A percentile compares a stretch with the other conserved stretches of the same genome.
phyloP scores from a whole-genome alignment of 2,329 filamentous ascomycete species.

The Fonsecaea pedrosoi region DNA sequence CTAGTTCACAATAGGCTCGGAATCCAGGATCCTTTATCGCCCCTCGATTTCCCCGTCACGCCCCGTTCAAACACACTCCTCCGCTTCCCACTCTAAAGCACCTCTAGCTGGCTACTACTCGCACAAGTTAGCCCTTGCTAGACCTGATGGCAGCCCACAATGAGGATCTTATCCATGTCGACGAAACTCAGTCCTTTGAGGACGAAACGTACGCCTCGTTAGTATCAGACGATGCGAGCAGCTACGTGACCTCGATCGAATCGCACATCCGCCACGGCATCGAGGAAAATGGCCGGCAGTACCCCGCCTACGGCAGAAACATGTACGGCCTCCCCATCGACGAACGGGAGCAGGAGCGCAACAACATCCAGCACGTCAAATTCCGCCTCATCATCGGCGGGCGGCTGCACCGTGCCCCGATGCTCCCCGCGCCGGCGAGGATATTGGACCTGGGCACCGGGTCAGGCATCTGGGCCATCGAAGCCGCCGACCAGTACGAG shows the following conservation, averaged over 20 bases:
- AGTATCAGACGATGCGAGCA: neutral
- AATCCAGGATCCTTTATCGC: neutral
- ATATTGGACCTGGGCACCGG: conserved; percentile 34
- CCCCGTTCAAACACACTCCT: neutral
- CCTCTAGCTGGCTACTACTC: neutral
- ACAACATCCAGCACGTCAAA: conserved; percentile 25
- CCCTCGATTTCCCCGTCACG: neutral
- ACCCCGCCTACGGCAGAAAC: conserved; percentile 23
- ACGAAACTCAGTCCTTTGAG: neutral
- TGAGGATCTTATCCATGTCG: neutral
- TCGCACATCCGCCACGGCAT: conserved; percentile 21
- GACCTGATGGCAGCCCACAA: conserved; percentile 1
- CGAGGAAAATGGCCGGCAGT: conserved; percentile 21
- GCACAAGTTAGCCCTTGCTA: neutral
- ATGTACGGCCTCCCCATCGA: conserved; percentile 31
- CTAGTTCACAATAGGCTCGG: conserved; percentile 5
- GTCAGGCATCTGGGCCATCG: conserved; percentile 40
- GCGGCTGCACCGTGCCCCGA: conserved; percentile 23
- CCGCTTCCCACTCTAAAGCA: neutral
- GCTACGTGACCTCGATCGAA: conserved; percentile 23
- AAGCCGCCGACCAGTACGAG: conserved; percentile 48
- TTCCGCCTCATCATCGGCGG: conserved; percentile 24
- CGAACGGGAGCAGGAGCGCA: conserved; percentile 30
- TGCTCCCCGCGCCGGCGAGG: conserved; percentile 18
- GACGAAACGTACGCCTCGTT: neutral